A percentile compares a stretch with the other conserved stretches of the same genome.
Evolutionary conservation across 345 rosid genomes (phyloP).

Genomic region (Ricinus communis): DNA sequence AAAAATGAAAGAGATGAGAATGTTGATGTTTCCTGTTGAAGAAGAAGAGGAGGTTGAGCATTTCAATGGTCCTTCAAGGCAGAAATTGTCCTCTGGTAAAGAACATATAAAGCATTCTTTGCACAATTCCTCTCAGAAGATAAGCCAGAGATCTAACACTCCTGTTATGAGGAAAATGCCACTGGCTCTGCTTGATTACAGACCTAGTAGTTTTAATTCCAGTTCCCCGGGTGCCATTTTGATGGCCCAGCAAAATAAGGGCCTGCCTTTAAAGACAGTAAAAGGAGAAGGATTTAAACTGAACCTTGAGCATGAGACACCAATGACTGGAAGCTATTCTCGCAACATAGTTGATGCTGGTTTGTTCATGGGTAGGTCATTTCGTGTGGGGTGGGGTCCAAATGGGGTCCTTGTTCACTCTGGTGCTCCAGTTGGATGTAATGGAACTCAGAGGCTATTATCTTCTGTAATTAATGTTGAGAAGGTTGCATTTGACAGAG

Average conservation of each 20-base stretch:
- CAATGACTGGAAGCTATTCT: conserved; percentile 65
- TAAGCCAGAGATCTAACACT: conserved; percentile 46
- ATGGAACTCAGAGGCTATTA: conserved; percentile 44
- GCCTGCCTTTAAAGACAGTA: conserved; percentile 46
- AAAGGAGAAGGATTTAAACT: conserved; percentile 71
- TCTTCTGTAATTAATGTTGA: conserved; percentile 79
- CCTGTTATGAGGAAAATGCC: conserved; percentile 62
- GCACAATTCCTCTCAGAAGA: conserved; percentile 47
- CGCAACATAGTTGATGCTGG: conserved; percentile 86
- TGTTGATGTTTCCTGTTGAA: conserved; percentile 78
- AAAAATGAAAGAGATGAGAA: conserved; percentile 89
- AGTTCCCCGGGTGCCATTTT: conserved; percentile 57
- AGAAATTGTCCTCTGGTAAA: conserved; percentile 45
- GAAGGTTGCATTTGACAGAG: conserved; percentile 85
- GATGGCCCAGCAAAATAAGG: conserved; percentile 75
- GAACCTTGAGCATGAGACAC: conserved; percentile 65
- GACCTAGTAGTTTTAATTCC: conserved; percentile 48
- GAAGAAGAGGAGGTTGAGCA: conserved; percentile 56
- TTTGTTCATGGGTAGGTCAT: conserved; percentile 93
- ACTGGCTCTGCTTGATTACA: conserved; percentile 75
- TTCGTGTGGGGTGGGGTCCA: conserved; percentile 99
- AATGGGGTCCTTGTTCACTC: conserved; percentile 88
- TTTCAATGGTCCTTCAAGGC: conserved; percentile 38
- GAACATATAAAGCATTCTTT: conserved; percentile 43
- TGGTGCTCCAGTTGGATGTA: conserved; percentile 59